phyloP scores from a whole-genome alignment of 768 basidiomycete species.

The Tricholoma terreum region DNA sequence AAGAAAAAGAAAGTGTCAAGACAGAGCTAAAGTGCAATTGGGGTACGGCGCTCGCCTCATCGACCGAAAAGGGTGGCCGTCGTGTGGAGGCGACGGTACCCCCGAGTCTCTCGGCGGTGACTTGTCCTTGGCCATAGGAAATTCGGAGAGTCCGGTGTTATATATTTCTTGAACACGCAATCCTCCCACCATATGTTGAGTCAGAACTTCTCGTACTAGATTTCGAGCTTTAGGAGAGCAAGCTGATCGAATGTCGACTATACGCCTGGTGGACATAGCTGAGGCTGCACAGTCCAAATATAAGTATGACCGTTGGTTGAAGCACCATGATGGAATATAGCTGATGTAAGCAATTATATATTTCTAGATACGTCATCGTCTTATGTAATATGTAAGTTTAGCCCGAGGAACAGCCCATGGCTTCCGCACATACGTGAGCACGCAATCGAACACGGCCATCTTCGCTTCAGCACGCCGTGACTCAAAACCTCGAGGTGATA shows the following conservation, averaged over 20 bases:
- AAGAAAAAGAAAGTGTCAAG: not conserved
- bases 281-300: too few relatives aligned
- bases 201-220: not conserved
- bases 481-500: too few relatives aligned
- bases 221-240: not conserved
- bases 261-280: not conserved
- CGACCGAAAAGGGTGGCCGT: not conserved
- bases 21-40: not conserved
- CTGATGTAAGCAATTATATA: too few relatives aligned
- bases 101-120: not conserved
- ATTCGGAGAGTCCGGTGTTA: not conserved
- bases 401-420: too few relatives aligned
- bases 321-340: too few relatives aligned
- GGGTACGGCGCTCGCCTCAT: not conserved
- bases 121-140: not conserved
- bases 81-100: not conserved
- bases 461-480: too few relatives aligned
- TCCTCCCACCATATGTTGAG: not conserved
- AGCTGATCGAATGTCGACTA: not conserved
- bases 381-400: too few relatives aligned
- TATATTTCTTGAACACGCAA: not conserved
- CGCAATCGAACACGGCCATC: too few relatives aligned
- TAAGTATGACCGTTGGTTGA: too few relatives aligned
- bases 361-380: too few relatives aligned
- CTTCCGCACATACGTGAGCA: too few relatives aligned